phyloP scores from a whole-genome alignment of 306 rosid genomes.

The Acacia melanoxylon region DNA sequence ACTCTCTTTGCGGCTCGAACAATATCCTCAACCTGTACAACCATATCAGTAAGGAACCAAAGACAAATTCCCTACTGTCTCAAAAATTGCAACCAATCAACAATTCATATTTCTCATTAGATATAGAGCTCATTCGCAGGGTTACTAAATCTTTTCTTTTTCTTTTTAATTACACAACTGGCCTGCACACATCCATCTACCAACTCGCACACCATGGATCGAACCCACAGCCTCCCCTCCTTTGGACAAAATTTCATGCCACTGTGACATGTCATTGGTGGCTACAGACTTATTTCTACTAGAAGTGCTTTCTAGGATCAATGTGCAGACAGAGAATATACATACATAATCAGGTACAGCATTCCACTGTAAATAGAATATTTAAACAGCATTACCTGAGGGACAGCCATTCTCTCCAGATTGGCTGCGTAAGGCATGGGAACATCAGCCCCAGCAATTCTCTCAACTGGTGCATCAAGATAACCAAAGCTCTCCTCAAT shows the following conservation, averaged over 20 bases:
- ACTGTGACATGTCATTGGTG: not conserved
- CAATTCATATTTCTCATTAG: not conserved
- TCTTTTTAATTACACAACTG: not conserved
- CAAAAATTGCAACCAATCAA: slow-evolving; percentile 19
- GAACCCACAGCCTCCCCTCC: not conserved
- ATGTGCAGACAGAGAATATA: not conserved
- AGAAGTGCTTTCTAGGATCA: slow-evolving; percentile 11
- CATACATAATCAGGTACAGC: not conserved
- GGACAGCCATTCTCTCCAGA: slow-evolving; percentile 95
- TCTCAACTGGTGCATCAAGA: slow-evolving; percentile 98
- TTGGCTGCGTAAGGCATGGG: slow-evolving; percentile 99
- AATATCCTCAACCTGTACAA: slow-evolving; percentile 83
- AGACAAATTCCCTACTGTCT: not conserved
- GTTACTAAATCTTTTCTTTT: not conserved
- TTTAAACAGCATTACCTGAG: slow-evolving; percentile 63
- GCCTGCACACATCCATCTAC: not conserved
- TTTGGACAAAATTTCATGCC: not conserved
- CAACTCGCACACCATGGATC: not conserved
- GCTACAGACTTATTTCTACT: slow-evolving; percentile 2
- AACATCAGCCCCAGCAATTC: slow-evolving; percentile 93
- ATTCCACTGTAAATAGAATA: not conserved
- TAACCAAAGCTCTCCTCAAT: slow-evolving; percentile 93
- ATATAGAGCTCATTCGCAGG: slow-evolving; percentile 5
- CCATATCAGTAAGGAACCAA: slow-evolving; percentile 27
- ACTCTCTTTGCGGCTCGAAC: slow-evolving; percentile 97